Evolutionary conservation across 169 alveolate genomes (phyloP).

Genomic region (Miamiensis avidus): DNA sequence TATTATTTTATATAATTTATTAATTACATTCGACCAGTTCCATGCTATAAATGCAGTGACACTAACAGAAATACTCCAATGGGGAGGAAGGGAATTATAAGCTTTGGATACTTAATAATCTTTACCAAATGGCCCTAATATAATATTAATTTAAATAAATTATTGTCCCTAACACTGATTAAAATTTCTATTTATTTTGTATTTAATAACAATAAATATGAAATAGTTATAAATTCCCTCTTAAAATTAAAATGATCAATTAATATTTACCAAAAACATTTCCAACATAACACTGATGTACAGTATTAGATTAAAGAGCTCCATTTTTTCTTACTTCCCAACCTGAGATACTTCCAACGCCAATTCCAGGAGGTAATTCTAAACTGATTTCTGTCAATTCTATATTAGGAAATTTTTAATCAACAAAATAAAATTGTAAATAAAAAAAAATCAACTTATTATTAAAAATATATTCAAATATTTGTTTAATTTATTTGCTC

Average conservation of each 20-base stretch:
- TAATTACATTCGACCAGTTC: background rate
- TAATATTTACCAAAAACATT: background rate
- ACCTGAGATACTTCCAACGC: background rate
- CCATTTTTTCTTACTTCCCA: background rate
- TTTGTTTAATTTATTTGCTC: too few relatives aligned
- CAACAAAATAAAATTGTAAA: too few relatives aligned
- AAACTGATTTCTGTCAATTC: background rate
- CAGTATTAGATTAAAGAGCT: background rate
- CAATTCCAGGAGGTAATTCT: background rate
- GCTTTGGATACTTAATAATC: background rate
- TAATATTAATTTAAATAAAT: too few relatives aligned
- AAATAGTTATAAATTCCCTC: background rate
- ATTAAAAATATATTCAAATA: too few relatives aligned
- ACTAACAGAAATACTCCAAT: background rate
- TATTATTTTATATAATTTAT: too few relatives aligned
- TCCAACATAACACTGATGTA: background rate
- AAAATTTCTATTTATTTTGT: too few relatives aligned
- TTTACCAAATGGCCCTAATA: background rate
- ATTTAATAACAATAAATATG: too few relatives aligned
- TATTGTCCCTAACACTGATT: background rate
- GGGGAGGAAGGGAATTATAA: background rate
- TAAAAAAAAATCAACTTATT: too few relatives aligned
- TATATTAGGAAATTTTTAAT: too few relatives aligned
- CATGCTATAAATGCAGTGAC: background rate
- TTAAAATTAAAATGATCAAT: too few relatives aligned